Evolutionary conservation across 257 asterid species (phyloP), one percentile per base, ranked within the genome.

Genomic region (Solanum arcanum): DNA sequence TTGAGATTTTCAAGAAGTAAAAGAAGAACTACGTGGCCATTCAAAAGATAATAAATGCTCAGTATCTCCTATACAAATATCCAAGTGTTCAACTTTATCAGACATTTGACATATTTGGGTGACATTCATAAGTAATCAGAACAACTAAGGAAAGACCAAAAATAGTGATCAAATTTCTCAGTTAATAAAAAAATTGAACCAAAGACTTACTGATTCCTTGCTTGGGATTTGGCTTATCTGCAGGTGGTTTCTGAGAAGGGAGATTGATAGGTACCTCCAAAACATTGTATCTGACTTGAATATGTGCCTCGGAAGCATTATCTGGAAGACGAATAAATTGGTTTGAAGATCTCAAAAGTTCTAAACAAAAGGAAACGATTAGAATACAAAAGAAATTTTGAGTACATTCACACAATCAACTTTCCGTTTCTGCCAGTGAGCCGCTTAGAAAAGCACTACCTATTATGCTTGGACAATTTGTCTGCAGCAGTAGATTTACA

Each of bases 161-260:
- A 15, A 31, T 31, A 81, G 44, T 20, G 31, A 81, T 49, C 46
- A 47, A 18, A 49, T 81, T 81, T 49, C 69, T 31, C 85, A 47
- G 12, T 29, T 18, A 39, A 77, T 49, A 62, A 86, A 72, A 75
- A 20, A 42, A 35, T 76, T 76, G 81, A 35, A 87, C 83, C 47
- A 83, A 88, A 88, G 90, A 25, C 94, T 92, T 88, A 95, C 99
- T 96, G 59, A 97, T 93, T 83, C 99, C 99, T 91, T 97, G 98
- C 87, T 97, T 97, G 73, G 99, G 98, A 86, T 97, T 97, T 89
- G 99, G 98, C 90, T 94, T 97, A 90, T 97, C 99, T 44, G 95
- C 93, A 83, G 92, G 96, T 89, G 99, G 99, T 90, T 95, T 97
- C 88, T 91, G 98, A 77, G 93, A 89, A 88, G 98, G 99, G 74